These are phyloP conservation scores for Termitomyces sp. DNA, from an alignment of 768 basidiomycete genomes.

Conservation along the genomic window DNA sequence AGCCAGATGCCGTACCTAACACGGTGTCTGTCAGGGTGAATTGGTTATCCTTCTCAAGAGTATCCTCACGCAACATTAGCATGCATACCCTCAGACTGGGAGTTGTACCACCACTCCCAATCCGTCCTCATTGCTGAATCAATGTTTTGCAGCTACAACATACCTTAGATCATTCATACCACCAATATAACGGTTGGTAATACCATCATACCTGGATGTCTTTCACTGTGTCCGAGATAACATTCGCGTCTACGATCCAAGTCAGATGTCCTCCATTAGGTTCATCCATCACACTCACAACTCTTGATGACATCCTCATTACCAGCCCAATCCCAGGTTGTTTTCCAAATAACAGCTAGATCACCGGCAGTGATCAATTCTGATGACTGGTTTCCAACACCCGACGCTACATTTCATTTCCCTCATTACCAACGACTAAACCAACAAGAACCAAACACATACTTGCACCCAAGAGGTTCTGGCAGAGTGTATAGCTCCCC, in stretches of 20 bases:
- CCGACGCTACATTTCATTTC: slow-evolving; percentile 27
- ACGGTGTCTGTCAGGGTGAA: neutral
- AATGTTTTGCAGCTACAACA: slow-evolving; percentile 32
- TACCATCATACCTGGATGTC: slow-evolving; percentile 45
- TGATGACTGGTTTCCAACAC: slow-evolving; percentile 48
- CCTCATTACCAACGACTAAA: neutral
- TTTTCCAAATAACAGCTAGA: slow-evolving; percentile 47
- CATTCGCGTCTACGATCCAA: slow-evolving; percentile 41
- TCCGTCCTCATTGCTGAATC: slow-evolving; percentile 41
- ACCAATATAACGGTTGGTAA: too few relatives aligned
- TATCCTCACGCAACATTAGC: slow-evolving; percentile 48
- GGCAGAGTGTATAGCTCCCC: slow-evolving; percentile 48
- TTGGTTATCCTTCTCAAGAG: neutral
- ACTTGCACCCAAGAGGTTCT: slow-evolving; percentile 54
- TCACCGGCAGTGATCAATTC: slow-evolving; percentile 38
- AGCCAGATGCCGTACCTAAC: slow-evolving; percentile 53
- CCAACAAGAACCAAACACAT: slow-evolving; percentile 7
- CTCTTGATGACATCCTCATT: slow-evolving; percentile 51
- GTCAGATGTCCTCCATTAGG: neutral
- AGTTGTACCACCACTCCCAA: slow-evolving; percentile 51
- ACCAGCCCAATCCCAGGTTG: slow-evolving; percentile 50
- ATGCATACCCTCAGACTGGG: slow-evolving; percentile 40
- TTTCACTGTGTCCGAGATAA: slow-evolving; percentile 40
- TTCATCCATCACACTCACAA: slow-evolving; percentile 31
- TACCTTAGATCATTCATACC: too few relatives aligned